Evolutionary conservation across 1,139 yeast species (phyloP), one percentile per base, ranked within the genome.

Genomic region (Scheffersomyces lignicola): DNA sequence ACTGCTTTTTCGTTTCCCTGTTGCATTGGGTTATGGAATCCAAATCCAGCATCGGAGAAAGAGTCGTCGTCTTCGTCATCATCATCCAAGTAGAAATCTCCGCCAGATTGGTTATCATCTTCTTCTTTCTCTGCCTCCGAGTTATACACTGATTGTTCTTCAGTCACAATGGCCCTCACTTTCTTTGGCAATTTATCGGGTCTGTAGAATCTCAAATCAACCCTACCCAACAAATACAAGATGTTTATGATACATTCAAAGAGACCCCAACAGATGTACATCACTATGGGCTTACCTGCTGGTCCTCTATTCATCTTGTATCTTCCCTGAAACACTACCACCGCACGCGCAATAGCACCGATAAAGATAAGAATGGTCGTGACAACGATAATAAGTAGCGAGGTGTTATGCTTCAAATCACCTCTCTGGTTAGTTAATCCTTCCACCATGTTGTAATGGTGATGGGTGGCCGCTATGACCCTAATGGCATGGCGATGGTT

Each of bases 181-280:
- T 56, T 58, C 23, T 51, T 44, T 6, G 75, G 73, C 38, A 77
- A 60, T 40, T 60, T 57, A 49, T 83, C 92, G 16, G 92, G 92
- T 56, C 87, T 78, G 68, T 84, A 84, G 62, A 84, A 84, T 52
- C 94, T 70, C 48, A 84, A 69, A 54, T 84, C 94, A 33, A 81
- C 76, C 52, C 94, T 69, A 28, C 80, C 79, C 18, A 79, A 56
- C 30, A 84, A 56, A 56, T 79, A 80, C 30, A 80, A 39, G 5
- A 78, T 42, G 39, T 79, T 70, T 38, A 81, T 74, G 18, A 80
- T 44, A 0, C 71, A 69, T 60, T 85, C 94, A 28, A 80, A 63
- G 4, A 72, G 76, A 18, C 75, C 74, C 77, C 86, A 83, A 44
- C 78, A 60, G 24, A 81, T 67, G 55, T 82, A 84, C 80, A 81